Base-by-base conservation (phyloP, 768 basidiomycete genomes). In the Tylopilus intermedius region DNA sequence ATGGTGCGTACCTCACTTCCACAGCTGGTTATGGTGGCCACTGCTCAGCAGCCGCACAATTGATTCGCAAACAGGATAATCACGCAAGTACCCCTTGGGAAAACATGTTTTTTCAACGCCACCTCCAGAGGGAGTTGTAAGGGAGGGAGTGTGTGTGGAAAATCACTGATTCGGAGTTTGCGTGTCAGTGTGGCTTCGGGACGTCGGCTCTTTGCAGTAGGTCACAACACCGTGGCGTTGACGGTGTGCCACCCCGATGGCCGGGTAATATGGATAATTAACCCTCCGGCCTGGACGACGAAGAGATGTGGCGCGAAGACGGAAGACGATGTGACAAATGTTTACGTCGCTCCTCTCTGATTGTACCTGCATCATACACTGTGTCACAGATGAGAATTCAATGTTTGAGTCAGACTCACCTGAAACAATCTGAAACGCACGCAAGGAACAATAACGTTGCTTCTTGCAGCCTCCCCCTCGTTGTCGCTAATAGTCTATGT, bases 101-200 rank as follows among this genome's bases (percentile, higher is more conserved):
- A 52, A 37, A 43, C 35, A 40, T 38, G 11, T 21, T 44, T 5
- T 52, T 42, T 53, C 45, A 49, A 44, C 43, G 54, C 45, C 51
- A 24, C 45, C 22, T 8, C 33, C n/a, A 8, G n/a, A 38, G 8
- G 38, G 38, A 14, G 29, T 41, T 51, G 41, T 44, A 53, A 42
- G 21, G 37, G 29, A 29, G 47, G 13, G 30, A 2, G 39, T 33
- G 47, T 18, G 39, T 15, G 30, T 41, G 51, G 52, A 57, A 49
- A 49, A 27, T 35, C 4, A 10, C 15, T 9, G n/a, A n/a, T 30
- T 30, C 11, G 33, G 33, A 33, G 11, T 14, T n/a, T 44, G n/a
- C n/a, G 18, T 29, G 22, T 32, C 18, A 30, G 22, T 39, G 27
- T 40, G 29, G 29, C 18, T 15, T 30, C 10, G 45, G 27, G 32